These are phyloP conservation scores for Neurospora discreta DNA, from an alignment of 495 filamentous ascomycete genomes.

Conservation along the genomic window DNA sequence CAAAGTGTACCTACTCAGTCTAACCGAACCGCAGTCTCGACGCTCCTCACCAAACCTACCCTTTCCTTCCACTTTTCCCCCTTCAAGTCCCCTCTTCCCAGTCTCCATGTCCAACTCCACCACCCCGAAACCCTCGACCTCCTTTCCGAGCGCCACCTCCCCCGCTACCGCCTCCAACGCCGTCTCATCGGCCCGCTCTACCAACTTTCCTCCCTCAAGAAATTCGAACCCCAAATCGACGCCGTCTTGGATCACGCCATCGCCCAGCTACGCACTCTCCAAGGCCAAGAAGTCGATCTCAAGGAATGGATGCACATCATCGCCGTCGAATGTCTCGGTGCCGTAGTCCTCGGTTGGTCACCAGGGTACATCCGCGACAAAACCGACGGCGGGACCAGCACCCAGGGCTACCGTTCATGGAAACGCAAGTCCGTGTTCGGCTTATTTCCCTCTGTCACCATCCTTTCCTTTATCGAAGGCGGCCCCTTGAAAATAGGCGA, in stretches of 20 bases:
- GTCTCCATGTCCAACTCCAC: background rate
- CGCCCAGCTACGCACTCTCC: conserved; percentile 9
- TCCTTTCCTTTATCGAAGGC: conserved; percentile 4
- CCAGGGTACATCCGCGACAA: conserved; percentile 21
- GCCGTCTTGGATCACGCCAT: conserved; percentile 17
- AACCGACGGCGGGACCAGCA: conserved; percentile 26
- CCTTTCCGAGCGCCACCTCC: conserved; percentile 24
- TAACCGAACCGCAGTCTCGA: conserved; percentile 15
- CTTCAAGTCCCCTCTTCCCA: background rate
- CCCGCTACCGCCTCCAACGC: conserved; percentile 30
- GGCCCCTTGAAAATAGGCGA: background rate
- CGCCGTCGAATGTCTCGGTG: conserved; percentile 30
- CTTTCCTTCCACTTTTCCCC: conserved; percentile 4
- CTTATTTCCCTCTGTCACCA: conserved; percentile 17
- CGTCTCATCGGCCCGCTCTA: conserved; percentile 29
- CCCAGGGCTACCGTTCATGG: conserved; percentile 25
- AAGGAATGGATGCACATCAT: conserved; percentile 34
- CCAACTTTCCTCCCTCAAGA: conserved; percentile 21
- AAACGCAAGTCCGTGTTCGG: conserved; percentile 27
- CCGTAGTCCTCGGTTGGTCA: conserved; percentile 29
- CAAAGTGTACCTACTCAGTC: too few relatives aligned
- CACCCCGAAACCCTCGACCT: conserved; percentile 26
- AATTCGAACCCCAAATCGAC: conserved; percentile 25
- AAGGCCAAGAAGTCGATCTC: conserved; percentile 24
- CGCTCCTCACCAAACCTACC: conserved; percentile 13